Base-by-base conservation (phyloP, 192 early-diverging fungal species). In the Linnemannia schmuckeri region DNA sequence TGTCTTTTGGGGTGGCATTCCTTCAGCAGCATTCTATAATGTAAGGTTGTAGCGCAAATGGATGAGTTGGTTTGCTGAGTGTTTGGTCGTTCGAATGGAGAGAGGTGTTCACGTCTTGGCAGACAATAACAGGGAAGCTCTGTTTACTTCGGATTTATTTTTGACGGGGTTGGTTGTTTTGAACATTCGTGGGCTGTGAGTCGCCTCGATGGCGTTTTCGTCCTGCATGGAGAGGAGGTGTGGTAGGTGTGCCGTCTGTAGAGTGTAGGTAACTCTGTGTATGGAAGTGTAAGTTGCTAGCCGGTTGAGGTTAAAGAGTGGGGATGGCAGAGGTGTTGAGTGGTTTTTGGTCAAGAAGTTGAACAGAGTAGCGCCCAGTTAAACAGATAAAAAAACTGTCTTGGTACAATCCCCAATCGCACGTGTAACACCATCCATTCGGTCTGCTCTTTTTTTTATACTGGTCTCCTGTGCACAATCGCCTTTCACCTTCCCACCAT, bases 1-100 rank as follows among this genome's bases (percentile, higher is more conserved):
- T 13, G 84, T 77, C 35, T 86, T 86, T 68, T 80, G 84, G 20
- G 84, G 84, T n/a, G 84, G 84, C 78, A 80, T 80, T 30, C 84
- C 84, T 52, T 86, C 84, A 8, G 79, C 75, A 22, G 70, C 54
- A 72, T 20, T 52, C 74, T 85, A 77, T 37, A 40, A 17, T 41
- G 8, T 47, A 27, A 35, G 7, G 42, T 55, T 30, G 5, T 40
- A 38, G 46, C 37, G 33, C 20, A 70, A 15, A 4, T 35, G 52
- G 13, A 38, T 38, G 38, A 44, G 41, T 41, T 55, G 30, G 27
- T 42, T 61, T 24, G 40, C 41, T 17, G 9, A 33, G 47, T 27
- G 24, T 22, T 8, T 15, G 27, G 17, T 72, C 12, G 12, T 72
- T 13, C 27, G 38, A 72, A 41, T 41, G 70, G 49, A 52, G 49